Base-by-base conservation (phyloP, 2,329 filamentous ascomycete species). In the Fusarium nanum region DNA sequence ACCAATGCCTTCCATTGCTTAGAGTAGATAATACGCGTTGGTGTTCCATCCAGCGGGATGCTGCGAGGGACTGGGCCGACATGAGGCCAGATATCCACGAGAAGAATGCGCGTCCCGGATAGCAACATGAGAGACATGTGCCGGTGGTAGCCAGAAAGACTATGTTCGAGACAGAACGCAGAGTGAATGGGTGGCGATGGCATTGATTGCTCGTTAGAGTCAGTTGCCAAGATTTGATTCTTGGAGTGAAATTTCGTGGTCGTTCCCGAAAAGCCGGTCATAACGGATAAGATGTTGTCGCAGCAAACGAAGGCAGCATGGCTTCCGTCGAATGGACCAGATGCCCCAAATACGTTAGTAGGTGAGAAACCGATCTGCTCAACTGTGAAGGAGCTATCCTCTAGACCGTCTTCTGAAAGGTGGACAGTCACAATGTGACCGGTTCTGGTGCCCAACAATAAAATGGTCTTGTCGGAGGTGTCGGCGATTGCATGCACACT, bases 1-100 rank as follows among this genome's bases (percentile, higher is more conserved):
- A 91, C 77, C 28, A 87, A 81, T 66, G 82, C 87, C 41, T 85
- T 81, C 49, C 89, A 82, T 10, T 78, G 78, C 37, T 83, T 80
- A 2, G 87, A 90, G 72, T 87, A 89, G 6, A 91, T 76, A 2
- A 90, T 71, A 44, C 85, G 84, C 14, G 78, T 79, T 4, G 87
- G 87, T 3, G 84, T 84, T 11, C 85, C 85, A 3, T 79, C 72
- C 3, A 88, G 71, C 0, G 80, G 77, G 5, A 89, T 79, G 23
- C 78, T 81, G 30, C 88, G 82, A 40, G 86, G 85, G 6, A 89
- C 83, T 5, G 83, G 80, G 7, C 82, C 82, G 14, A 81, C 73
- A 28, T 81, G 78, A 8, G 78, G 73, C 58, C 85, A 82, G 46
- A 91, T 75, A 47, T 88, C 84, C 7, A 86, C 83, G 37, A 91